Evolutionary conservation across 2,329 filamentous ascomycete genomes (phyloP), one percentile per base, ranked within the genome.

Genomic region (Plectosphaerella cucumerina): DNA sequence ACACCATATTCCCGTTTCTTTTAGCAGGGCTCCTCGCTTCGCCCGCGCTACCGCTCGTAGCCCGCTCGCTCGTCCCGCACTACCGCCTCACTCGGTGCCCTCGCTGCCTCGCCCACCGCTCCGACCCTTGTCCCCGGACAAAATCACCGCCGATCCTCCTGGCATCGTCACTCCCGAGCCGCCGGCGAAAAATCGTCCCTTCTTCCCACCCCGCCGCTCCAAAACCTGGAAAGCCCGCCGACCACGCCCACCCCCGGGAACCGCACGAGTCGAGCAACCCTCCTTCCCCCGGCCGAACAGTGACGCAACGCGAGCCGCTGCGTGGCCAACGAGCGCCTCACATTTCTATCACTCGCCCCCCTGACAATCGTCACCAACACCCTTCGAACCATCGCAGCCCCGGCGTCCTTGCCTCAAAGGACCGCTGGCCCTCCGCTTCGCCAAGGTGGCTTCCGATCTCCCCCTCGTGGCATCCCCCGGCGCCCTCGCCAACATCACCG

Each of bases 361-460:
- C 26, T 31, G 26, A 31, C 26, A 31, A 31, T 31, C 26, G 26
- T 26, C 43, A 44, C 15, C 41, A 18, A 18, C 15, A 42, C 39
- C 39, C n/a, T 18, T 42, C 17, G n/a, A 42, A 10, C 35, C 35
- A 39, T 18, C 26, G 14, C 14, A 39, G 35, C 35, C 39, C 39
- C 49, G 43, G 55, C 55, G 55, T 57, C 55, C 55, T 57, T 57
- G 53, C 51, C 49, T 57, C 50, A 53, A 57, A 56, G 55, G 55
- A 58, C 56, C 50, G 50, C 52, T 42, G 39, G 39, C 39, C 39
- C 39, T 53, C 60, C 59, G 58, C 60, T 62, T 66, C 70, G 73
- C 69, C 78, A 84, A 83, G 69, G 79, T 84, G 81, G 81, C 80
- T 82, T 83, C 80, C 67, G 69, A 70, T 70, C 73, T 77, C 69